Percentiles rank a stretch among this genome's conserved stretches.
These are phyloP conservation scores for Nematodospora valgi DNA, from an alignment of 805 yeast species.

Conservation along the genomic window DNA sequence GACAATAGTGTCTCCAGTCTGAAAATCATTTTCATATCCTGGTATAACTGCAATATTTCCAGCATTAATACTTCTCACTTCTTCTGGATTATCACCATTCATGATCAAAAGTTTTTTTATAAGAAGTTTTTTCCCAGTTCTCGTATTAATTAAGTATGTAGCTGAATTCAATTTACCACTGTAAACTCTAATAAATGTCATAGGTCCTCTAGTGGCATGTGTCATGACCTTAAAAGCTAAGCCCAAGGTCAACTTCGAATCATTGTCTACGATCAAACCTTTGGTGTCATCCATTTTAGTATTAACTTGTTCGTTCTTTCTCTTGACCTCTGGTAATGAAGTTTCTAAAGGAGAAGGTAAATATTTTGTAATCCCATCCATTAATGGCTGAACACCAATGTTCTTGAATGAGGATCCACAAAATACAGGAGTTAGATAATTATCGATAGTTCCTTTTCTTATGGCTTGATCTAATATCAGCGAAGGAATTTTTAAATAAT, in stretches of 20 bases:
- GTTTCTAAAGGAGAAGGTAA: conserved; percentile 80
- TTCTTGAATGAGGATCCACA: conserved; percentile 93
- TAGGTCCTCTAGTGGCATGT: conserved; percentile 76
- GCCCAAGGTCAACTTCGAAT: conserved; percentile 65
- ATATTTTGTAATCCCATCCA: conserved; percentile 77
- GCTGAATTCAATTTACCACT: conserved; percentile 71
- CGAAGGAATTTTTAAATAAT: conserved; percentile 64
- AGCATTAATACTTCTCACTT: conserved; percentile 55
- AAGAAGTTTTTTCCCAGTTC: conserved; percentile 63
- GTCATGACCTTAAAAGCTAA: conserved; percentile 89
- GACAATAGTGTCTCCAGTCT: conserved; percentile 89
- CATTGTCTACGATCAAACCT: conserved; percentile 54
- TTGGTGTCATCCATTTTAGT: conserved; percentile 30
- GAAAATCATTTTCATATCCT: conserved; percentile 62
- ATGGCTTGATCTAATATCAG: conserved; percentile 56
- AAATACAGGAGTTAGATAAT: conserved; percentile 68
- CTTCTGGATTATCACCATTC: conserved; percentile 86
- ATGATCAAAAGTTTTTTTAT: conserved; percentile 69
- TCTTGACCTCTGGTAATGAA: conserved; percentile 50
- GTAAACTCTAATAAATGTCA: conserved; percentile 86
- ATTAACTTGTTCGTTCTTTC: conserved; percentile 10
- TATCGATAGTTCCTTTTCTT: conserved; percentile 56
- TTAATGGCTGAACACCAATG: conserved; percentile 90
- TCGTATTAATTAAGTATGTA: conserved; percentile 60
- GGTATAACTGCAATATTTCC: conserved; percentile 94